phyloP scores from a whole-genome alignment of 2,329 filamentous ascomycete genomes.

The Clonostachys sp. region DNA sequence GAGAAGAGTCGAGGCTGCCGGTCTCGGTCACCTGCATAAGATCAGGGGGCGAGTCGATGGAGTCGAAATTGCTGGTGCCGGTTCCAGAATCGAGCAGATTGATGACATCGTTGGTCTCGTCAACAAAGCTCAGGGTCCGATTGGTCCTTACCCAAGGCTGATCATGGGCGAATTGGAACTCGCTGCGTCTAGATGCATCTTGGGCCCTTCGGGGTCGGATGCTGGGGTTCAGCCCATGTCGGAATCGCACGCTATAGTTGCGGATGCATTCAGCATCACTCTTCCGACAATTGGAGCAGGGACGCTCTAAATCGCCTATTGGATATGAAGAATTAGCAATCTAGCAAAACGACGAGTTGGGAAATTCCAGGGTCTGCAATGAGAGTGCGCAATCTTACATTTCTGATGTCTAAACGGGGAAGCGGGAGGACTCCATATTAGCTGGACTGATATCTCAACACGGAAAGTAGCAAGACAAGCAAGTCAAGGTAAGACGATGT shows the following conservation, averaged over 20 bases:
- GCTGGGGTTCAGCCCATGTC: constrained; percentile 18
- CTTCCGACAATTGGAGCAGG: constrained; percentile 17
- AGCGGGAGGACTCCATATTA: too few species aligned
- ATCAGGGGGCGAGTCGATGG: too few species aligned
- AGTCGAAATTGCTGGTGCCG: not conserved
- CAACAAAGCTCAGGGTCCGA: constrained; percentile 16
- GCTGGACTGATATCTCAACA: too few species aligned
- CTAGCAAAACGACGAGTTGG: too few species aligned
- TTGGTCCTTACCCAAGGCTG: constrained; percentile 19
- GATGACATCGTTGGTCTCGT: constrained; percentile 19
- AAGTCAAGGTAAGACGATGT: too few species aligned
- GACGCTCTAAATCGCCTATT: too few species aligned
- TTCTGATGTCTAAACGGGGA: too few species aligned
- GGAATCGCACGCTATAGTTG: constrained; percentile 17
- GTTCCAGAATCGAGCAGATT: constrained; percentile 14
- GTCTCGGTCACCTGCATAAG: too few species aligned
- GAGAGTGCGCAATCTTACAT: too few species aligned
- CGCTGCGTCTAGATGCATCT: not conserved
- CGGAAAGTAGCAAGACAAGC: too few species aligned
- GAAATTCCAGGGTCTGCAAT: too few species aligned
- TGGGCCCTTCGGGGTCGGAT: constrained; percentile 10
- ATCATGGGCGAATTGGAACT: constrained; percentile 13
- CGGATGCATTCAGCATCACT: constrained; percentile 16
- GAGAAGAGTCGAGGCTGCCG: constrained; percentile 5
- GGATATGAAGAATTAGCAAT: too few species aligned